Percentiles rank a stretch among this genome's conserved stretches.
Conservation (phyloP, 73 alveolate genomes). For the Uronychia setigera region DNA sequence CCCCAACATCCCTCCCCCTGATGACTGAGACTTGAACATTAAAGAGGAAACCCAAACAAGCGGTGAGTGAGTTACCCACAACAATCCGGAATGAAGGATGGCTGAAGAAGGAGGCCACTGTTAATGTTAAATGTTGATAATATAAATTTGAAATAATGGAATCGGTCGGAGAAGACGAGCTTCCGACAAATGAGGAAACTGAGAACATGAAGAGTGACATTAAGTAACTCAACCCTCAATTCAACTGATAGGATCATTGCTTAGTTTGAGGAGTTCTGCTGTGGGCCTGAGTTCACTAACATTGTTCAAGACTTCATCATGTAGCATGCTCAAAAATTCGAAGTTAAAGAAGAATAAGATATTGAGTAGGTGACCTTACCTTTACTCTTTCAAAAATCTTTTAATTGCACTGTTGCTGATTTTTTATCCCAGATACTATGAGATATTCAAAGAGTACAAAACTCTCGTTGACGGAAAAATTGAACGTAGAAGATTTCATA, state of each 20-base stretch:
- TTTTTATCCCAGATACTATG: not conserved
- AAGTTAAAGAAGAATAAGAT: not conserved
- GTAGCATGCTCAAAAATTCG: not conserved
- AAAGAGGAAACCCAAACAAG: too few species aligned
- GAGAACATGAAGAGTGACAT: not conserved
- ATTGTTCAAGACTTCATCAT: not conserved
- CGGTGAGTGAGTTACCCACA: too few species aligned
- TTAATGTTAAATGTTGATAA: not conserved
- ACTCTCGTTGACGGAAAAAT: not conserved
- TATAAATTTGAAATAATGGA: not conserved
- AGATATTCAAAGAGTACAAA: not conserved
- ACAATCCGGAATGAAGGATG: too few species aligned
- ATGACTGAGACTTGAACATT: too few species aligned
- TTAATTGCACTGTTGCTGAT: too few species aligned
- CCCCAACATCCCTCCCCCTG: not conserved
- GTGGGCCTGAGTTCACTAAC: conserved; percentile 1
- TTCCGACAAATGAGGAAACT: not conserved
- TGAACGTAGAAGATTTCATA: not conserved
- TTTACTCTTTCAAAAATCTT: too few species aligned
- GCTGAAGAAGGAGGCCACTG: too few species aligned
- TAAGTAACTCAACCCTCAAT: not conserved
- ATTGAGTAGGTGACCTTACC: not conserved
- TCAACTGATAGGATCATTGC: not conserved
- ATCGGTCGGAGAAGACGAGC: not conserved
- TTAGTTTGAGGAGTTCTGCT: not conserved